Conservation (phyloP, 257 asterid species). For the Solanum clarkiae region DNA sequence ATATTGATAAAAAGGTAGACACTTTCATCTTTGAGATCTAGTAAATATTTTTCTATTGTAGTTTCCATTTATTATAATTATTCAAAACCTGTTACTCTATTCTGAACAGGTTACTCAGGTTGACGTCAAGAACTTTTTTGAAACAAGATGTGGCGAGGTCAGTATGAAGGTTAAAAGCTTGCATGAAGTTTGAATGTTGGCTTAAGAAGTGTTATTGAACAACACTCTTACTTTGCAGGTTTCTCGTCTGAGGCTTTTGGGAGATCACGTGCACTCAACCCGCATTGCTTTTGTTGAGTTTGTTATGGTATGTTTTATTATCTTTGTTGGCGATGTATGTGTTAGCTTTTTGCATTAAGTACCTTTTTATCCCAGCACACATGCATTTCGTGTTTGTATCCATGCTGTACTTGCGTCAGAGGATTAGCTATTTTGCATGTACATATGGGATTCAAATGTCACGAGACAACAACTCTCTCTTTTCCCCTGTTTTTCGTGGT, state of each 20-base stretch:
- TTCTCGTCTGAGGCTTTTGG: slow-evolving; percentile 92
- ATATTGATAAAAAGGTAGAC: slow-evolving; percentile 79
- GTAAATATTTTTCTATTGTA: neutral
- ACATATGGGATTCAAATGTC: neutral
- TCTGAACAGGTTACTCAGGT: slow-evolving; percentile 52
- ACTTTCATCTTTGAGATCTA: neutral
- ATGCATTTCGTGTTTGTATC: neutral
- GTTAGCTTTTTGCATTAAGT: neutral
- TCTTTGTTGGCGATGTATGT: neutral
- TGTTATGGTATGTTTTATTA: slow-evolving; percentile 38
- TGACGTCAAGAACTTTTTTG: slow-evolving; percentile 80
- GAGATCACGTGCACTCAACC: slow-evolving; percentile 85
- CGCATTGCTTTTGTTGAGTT: slow-evolving; percentile 92
- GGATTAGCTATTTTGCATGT: neutral
- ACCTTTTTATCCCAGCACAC: neutral
- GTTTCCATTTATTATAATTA: neutral
- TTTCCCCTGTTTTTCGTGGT: neutral
- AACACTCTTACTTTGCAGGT: slow-evolving; percentile 32
- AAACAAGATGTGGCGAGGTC: slow-evolving; percentile 87
- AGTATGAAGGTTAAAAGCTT: neutral
- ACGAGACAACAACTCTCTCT: neutral
- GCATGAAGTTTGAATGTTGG: neutral
- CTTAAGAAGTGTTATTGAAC: neutral
- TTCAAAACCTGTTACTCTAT: neutral
- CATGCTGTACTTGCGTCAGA: neutral